These are phyloP conservation scores for Aspergillus pseudoglaucus DNA, from an alignment of 2,329 filamentous ascomycete genomes.

Conservation along the genomic window DNA sequence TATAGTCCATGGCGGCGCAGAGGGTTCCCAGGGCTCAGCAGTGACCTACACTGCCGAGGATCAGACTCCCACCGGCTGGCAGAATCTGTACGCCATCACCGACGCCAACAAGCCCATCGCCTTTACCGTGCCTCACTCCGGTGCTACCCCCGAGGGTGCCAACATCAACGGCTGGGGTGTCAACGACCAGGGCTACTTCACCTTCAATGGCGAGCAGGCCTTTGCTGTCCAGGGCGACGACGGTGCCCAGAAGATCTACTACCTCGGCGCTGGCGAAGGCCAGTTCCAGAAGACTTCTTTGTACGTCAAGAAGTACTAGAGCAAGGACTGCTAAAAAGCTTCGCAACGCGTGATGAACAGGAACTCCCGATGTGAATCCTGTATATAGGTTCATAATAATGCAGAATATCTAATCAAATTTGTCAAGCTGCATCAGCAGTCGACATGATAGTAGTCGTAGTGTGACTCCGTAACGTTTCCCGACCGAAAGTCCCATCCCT, in stretches of 20 bases:
- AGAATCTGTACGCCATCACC: conserved; percentile 22
- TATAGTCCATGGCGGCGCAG: conserved; percentile 11
- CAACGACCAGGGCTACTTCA: conserved; percentile 21
- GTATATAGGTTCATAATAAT: too few species aligned
- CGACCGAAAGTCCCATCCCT: too few species aligned
- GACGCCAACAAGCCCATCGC: conserved; percentile 14
- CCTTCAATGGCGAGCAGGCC: conserved; percentile 17
- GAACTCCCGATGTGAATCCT: too few species aligned
- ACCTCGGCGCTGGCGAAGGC: conserved; percentile 19
- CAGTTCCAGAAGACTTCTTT: conserved; percentile 9
- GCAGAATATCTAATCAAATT: too few species aligned
- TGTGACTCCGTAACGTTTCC: background rate
- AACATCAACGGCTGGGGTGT: conserved; percentile 18
- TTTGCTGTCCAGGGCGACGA: conserved; percentile 22
- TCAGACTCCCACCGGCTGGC: conserved; percentile 20
- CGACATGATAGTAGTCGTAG: too few species aligned
- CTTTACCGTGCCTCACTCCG: conserved; percentile 24
- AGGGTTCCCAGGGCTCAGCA: conserved; percentile 4
- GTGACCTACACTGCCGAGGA: conserved; percentile 19
- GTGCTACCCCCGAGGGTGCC: conserved; percentile 16
- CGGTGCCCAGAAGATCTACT: conserved; percentile 19
- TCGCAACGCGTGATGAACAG: too few species aligned
- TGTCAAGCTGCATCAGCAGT: too few species aligned
- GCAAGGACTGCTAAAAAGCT: conserved; percentile 12
- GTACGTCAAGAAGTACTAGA: conserved; percentile 20